Evolutionary conservation across 352 stramenopile genomes (phyloP), one percentile per base, ranked within the genome.

Genomic region (Globisporangium camurandrum): DNA sequence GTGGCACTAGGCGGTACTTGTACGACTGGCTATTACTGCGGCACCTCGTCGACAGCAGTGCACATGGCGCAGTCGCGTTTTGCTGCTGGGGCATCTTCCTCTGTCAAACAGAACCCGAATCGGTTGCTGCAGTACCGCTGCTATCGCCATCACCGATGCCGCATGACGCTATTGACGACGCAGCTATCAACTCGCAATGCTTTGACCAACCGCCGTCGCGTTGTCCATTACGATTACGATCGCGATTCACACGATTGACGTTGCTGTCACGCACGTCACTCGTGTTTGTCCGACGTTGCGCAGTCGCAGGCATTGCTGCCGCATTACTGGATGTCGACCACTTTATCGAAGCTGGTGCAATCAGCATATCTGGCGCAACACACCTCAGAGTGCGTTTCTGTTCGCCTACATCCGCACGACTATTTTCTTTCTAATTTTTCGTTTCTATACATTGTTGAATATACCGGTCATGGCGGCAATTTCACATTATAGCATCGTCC

Each of bases 281-380:
- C 7, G 37, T 31, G 14, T 65, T 80, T 17, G 39, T 80, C 7
- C 59, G 66, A 56, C 74, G 64, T n/a, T 80, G 67, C 34, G 24
- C 75, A 27, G 40, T 71, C 2, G 74, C 70, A 1, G 63, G 51
- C 0, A 28, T 79, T 19, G 67, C 61, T 9, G 73, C 73, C 5
- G 61, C 66, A 7, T 52, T 84, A 22, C 60, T 90, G 3, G 78
- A 87, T 40, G 48, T 86, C 24, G 75, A 90, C 63, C 73, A 90
- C 60, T 88, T 90, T 51, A 79, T 88, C 54, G 71, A 69, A 14
- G 75, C 78, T 6, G 59, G 69, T n/a, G 57, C 67, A 1, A 59
- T 85, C 37, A 86, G 51, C 39, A 65, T 90, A 26, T 41, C 57
- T 26, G 73, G 66, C 28, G 78, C 78, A 3, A 86, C 75, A 24